Conservation (phyloP, 495 filamentous ascomycete species). For the Aspergillus sclerotiicarbonarius region DNA sequence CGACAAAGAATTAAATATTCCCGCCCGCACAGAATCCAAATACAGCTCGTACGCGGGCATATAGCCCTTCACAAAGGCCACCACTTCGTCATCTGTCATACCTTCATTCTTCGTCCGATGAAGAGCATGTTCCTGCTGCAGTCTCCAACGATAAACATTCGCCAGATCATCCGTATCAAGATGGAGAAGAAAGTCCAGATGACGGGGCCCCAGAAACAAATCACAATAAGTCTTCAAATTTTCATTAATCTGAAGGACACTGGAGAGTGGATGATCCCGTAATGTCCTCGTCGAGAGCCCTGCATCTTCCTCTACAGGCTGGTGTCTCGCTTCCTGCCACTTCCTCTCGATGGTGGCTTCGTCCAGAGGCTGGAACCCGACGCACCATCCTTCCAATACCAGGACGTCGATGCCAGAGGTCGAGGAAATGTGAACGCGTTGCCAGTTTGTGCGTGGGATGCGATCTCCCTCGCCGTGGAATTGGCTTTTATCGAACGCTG, state of each 20-base stretch:
- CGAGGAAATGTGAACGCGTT: background rate
- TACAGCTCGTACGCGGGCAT: slow-evolving; percentile 2
- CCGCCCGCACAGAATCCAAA: background rate
- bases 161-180: slow-evolving; percentile 2
- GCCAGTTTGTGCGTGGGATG: background rate
- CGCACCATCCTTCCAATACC: slow-evolving; percentile 1
- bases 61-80: slow-evolving; percentile 1
- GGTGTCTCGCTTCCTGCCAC: background rate
- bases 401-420: background rate
- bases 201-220: background rate
- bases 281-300: background rate
- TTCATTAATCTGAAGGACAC: background rate
- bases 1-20: background rate
- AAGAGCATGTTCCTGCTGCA: slow-evolving; percentile 1
- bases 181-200: background rate
- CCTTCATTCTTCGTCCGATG: background rate
- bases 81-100: background rate
- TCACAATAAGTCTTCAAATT: background rate
- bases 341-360: background rate
- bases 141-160: background rate
- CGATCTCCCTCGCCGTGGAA: background rate
- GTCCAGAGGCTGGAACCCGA: background rate
- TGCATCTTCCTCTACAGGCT: background rate
- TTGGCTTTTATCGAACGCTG: background rate
- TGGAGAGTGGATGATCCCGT: background rate